A percentile compares a stretch with the other conserved stretches of the same genome.
Conservation (phyloP, 2,329 filamentous ascomycete species). For the Claviceps spartinae region DNA sequence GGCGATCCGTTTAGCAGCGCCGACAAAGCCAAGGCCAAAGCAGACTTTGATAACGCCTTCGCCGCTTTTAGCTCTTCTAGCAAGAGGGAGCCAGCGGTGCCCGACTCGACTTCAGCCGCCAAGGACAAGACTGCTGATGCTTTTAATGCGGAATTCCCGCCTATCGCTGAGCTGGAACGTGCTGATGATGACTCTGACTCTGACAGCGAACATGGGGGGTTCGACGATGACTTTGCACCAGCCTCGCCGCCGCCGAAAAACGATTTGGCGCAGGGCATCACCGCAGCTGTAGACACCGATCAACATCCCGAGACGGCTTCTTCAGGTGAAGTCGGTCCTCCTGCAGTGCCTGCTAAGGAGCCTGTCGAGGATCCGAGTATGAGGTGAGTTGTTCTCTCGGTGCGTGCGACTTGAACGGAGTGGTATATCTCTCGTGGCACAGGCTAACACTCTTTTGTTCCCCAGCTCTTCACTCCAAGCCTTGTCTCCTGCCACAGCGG, state of each 20-base stretch:
- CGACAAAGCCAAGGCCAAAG: conserved; percentile 50
- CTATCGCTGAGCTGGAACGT: conserved; percentile 72
- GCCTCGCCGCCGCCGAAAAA: conserved; percentile 35
- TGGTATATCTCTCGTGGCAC: not conserved
- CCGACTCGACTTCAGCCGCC: conserved; percentile 18
- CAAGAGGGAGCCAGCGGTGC: conserved; percentile 31
- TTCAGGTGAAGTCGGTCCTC: not conserved
- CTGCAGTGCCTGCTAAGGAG: conserved; percentile 15
- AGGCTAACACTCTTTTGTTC: not conserved
- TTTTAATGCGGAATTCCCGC: conserved; percentile 75
- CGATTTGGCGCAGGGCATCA: conserved; percentile 8
- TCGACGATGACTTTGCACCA: conserved; percentile 84
- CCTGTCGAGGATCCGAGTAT: conserved; percentile 11
- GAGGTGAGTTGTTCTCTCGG: conserved; percentile 12
- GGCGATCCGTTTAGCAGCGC: conserved; percentile 39
- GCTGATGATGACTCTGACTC: conserved; percentile 78
- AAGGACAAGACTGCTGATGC: conserved; percentile 30
- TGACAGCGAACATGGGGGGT: conserved; percentile 65
- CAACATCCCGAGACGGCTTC: conserved; percentile 2
- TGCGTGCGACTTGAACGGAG: no score
- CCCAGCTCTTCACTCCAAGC: conserved; percentile 16
- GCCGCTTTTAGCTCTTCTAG: conserved; percentile 51
- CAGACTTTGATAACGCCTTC: conserved; percentile 78
- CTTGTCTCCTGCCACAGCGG: conserved; percentile 19
- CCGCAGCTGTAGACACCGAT: not conserved